phyloP scores from a whole-genome alignment of 2,329 filamentous ascomycete species.

The Exophiala alcalophila region DNA sequence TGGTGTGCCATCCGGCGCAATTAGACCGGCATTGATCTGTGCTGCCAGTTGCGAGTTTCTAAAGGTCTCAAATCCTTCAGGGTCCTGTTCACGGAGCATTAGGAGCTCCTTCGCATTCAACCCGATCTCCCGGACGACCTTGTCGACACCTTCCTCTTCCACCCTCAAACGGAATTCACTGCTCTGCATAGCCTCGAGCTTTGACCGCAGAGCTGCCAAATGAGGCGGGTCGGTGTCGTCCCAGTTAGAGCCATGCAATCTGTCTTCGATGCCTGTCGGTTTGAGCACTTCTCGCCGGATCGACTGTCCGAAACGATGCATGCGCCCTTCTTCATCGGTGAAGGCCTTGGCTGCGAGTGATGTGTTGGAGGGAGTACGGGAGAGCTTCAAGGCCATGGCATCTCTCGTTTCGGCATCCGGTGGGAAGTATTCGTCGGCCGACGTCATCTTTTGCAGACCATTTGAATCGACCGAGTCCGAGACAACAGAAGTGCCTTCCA shows the following conservation, averaged over 20 bases:
- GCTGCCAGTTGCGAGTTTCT: conserved; percentile 47
- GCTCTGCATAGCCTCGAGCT: conserved; percentile 43
- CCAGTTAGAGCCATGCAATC: conserved; percentile 36
- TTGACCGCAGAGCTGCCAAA: conserved; percentile 45
- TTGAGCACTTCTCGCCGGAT: conserved; percentile 62
- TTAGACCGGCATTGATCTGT: conserved; percentile 31
- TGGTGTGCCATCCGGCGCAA: conserved; percentile 10
- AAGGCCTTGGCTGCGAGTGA: conserved; percentile 64
- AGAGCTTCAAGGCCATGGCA: conserved; percentile 48
- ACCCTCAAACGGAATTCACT: conserved; percentile 43
- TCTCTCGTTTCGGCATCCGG: conserved; percentile 40
- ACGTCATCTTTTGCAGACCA: conserved; percentile 13
- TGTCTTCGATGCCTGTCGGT: conserved; percentile 42
- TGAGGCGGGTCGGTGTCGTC: conserved; percentile 42
- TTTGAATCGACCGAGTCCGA: conserved; percentile 20
- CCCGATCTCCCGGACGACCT: conserved; percentile 43
- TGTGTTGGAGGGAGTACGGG: conserved; percentile 64
- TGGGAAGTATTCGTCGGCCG: conserved; percentile 28
- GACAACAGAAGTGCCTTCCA: conserved; percentile 16
- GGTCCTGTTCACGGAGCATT: conserved; percentile 42
- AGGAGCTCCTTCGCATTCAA: conserved; percentile 47
- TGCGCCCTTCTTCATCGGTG: conserved; percentile 65
- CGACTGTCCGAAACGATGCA: conserved; percentile 66
- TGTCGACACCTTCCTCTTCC: conserved; percentile 39
- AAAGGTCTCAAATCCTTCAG: conserved; percentile 44